Evolutionary conservation across 2,329 filamentous ascomycete genomes (phyloP).

Genomic region (Scedosporium boydii): DNA sequence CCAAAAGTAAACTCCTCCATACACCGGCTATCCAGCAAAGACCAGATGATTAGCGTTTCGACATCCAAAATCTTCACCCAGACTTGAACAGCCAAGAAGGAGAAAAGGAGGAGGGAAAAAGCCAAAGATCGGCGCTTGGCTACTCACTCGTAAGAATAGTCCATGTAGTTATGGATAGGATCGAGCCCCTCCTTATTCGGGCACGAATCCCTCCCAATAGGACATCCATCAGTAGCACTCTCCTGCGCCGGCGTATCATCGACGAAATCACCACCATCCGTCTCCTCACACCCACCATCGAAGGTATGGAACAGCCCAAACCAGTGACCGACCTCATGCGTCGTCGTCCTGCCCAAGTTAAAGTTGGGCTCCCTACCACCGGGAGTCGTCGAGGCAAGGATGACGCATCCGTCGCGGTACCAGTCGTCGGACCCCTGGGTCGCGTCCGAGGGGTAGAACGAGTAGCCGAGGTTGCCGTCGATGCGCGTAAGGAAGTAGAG

Average conservation of each 20-base stretch:
- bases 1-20: constrained; percentile 31
- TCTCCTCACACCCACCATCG: constrained; percentile 21
- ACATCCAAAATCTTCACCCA: not conserved
- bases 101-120: too few species aligned
- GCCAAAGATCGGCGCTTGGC: not conserved
- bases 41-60: constrained; percentile 14
- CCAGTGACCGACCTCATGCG: constrained; percentile 31
- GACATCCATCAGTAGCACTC: constrained; percentile 23
- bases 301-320: constrained; percentile 32
- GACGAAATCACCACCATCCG: constrained; percentile 24
- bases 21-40: constrained; percentile 19
- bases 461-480: constrained; percentile 31
- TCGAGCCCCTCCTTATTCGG: constrained; percentile 14
- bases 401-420: constrained; percentile 28
- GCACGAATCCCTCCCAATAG: constrained; percentile 20
- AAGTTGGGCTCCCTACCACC: constrained; percentile 25
- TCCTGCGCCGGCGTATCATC: constrained; percentile 29
- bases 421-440: constrained; percentile 14
- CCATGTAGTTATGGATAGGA: constrained; percentile 21
- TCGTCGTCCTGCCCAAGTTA: constrained; percentile 18
- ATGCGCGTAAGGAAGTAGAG: constrained; percentile 24
- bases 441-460: constrained; percentile 29
- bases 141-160: constrained; percentile 23
- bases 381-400: constrained; percentile 26
- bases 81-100: not conserved